Evolutionary conservation across 2,329 filamentous ascomycete genomes (phyloP), one percentile per base, ranked within the genome.

Genomic region (Harringtonia lauricola): DNA sequence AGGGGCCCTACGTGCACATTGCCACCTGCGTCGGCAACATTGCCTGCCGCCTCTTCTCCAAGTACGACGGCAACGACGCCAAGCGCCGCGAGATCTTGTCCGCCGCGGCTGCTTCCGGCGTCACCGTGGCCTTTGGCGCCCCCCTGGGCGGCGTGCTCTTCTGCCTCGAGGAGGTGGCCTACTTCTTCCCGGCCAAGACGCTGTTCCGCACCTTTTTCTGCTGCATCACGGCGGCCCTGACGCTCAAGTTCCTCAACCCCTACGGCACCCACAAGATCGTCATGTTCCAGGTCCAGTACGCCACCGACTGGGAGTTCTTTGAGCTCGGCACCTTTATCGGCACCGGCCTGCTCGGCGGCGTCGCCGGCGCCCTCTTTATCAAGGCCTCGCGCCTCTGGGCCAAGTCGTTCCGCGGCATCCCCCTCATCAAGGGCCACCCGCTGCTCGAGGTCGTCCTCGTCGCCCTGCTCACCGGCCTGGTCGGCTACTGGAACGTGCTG

Each of bases 181-280:
- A 96, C 62, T 96, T 96, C 63, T 96, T 96, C 60, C 90, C 92
- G 1, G 87, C 90, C 7, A 96, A 98, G 66, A 96, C 90, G 0
- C 74, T 98, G 9, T 98, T 98, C 67, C 74, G 92, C 42, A 96
- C 92, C 0, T 98, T 98, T 63, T 96, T 96, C 64, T 96, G 90
- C 67, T 96, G 90, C 62, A 96, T 96, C 54, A 82, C 84, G 28
- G 89, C 92, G 2, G 88, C 92, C 0, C 64, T 98, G 29, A 90
- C 89, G 1, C 70, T 98, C 53, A 95, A 95, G 57, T 95, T 95
- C 52, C 69, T 96, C 31, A 94, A 98, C 54, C 92, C 92, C 0
- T 98, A 96, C 55, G 90, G 90, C 26, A 96, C 89, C 0, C 81
- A 85, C 58, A 96, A 98, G 64, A 94, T 98, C 50, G 92, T 98